Base-by-base conservation (phyloP, 1,284 basidiomycete species). In the Mycena citricolor region DNA sequence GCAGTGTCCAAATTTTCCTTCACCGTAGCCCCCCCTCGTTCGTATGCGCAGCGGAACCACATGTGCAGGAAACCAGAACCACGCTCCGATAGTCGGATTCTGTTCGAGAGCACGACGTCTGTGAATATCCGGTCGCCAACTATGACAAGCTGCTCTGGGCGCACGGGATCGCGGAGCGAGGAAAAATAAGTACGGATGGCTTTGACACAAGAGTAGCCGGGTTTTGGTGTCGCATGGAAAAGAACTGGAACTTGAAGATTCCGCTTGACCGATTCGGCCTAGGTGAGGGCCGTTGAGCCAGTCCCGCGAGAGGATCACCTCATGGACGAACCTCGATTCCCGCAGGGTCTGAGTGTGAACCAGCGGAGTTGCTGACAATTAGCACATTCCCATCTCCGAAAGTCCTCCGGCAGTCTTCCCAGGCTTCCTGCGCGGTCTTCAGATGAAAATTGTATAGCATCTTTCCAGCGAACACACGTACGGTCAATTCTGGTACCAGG, bases 321-420 rank as follows among this genome's bases (percentile, higher is more conserved):
- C 26, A 28, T 31, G 32, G 22, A 65, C 77, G 52, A 54, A 87
- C 93, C 69, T 89, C 89, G 36, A 91, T 81, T 25, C 79, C 81
- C 26, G 83, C 86, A 0, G 85, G 77, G 61, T 98, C 95, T 40
- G 81, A 73, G 31, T 66, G 68, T 13, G 89, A 88, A 1, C 95
- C 95, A 1, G 92, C 92, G 19, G 93, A 93, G 63, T 98, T 98
- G 65, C 90, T 93, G 29, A 98, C 94, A 41, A 98, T 81, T 49
- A 99, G 71, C 8, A 98, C 80, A 51, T 92, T 86, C 0, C 76
- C 77, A 17, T 80, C 71, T 0, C 89, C 90, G 59, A 97, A 97
- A 0, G 80, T 76, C 29, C 71, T 61, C 32, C 81, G 69, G 45
- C 92, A 87, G 56, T 83, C 74, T 25, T 71, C 61, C 94, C 94